Evolutionary conservation across 2,329 filamentous ascomycete genomes (phyloP).

Genomic region (Alternaria sp.): DNA sequence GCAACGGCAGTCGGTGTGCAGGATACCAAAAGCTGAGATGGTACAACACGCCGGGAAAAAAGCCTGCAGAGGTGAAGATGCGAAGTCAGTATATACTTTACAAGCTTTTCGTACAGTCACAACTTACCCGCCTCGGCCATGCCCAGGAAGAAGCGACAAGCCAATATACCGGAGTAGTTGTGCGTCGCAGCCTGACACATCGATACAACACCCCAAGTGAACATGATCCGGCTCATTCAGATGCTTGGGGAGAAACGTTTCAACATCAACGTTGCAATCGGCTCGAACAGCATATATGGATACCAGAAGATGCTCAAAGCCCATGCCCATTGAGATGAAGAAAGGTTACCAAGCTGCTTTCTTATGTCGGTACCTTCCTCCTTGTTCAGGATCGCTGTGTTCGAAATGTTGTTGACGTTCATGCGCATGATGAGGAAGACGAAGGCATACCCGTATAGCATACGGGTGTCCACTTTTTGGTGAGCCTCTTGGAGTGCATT

Average conservation of each 20-base stretch:
- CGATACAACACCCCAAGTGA: conserved; percentile 41
- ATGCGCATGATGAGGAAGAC: conserved; percentile 45
- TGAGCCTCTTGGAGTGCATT: neutral
- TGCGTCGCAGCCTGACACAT: conserved; percentile 58
- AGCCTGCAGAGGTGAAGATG: neutral
- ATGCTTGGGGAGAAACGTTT: conserved; percentile 32
- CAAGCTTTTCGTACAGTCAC: no score
- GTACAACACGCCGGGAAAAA: neutral
- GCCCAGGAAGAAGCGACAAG: neutral
- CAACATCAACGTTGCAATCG: conserved; percentile 31
- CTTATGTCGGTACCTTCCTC: conserved; percentile 45
- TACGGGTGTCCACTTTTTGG: neutral
- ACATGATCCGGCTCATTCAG: conserved; percentile 35
- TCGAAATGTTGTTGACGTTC: conserved; percentile 44
- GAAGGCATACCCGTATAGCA: conserved; percentile 45
- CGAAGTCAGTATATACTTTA: no score
- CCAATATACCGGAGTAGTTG: neutral
- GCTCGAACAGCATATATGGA: conserved; percentile 45
- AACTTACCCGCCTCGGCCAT: neutral
- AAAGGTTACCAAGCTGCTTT: conserved; percentile 43
- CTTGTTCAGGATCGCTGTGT: conserved; percentile 48
- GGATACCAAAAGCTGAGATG: conserved; percentile 65
- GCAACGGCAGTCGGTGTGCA: conserved; percentile 61
- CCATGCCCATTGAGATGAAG: conserved; percentile 45
- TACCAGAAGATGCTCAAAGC: conserved; percentile 47